Evolutionary conservation across 2,329 filamentous ascomycete genomes (phyloP), one percentile per base, ranked within the genome.

Genomic region (Arthrobotrys entomopaga): DNA sequence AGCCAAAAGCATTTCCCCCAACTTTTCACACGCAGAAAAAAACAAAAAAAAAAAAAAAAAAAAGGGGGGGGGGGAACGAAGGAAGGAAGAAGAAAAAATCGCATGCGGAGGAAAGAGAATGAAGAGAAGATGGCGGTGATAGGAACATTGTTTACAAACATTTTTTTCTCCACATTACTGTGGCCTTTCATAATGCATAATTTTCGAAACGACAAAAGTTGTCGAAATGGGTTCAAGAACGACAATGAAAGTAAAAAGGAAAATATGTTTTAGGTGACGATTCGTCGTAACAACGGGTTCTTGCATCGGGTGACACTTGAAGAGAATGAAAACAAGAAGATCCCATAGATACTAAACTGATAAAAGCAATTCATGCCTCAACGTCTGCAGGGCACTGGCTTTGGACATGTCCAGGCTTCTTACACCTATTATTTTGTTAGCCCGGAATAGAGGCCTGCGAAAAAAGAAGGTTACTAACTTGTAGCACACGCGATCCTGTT

Each of bases 401-500:
- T 88, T 97, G 94, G 82, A 98, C 90, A 85, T 97, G 94, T 79
- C 94, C 93, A 78, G 88, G 87, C 83, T 90, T 86, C 84, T 89
- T 89, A 87, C 88, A 79, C 52, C 78, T 79, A 56, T 60, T 29
- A 26, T 46, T 20, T 29, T 19, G 13, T 75, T 52, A 65, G 42
- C 11, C 5, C 5, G 1, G 11, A 13, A 13, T 7, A n/a, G 42
- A 46, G 13, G 43, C 29, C 22, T 4, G 5, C 11, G 6, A n/a
- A 13, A 16, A 24, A 0, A 29, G 43, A 13, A 29, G 57, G 22
- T 26, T 54, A 70, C 78, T 75, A 67, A 98, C 87, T 96, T 96
- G 88, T 99, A 99, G 90, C 95, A 99, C 82, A 97, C 93, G 83
- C 96, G 94, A 87, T 98, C 94, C 73, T 91, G 91, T 84, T 97